Evolutionary conservation across 1,139 yeast species (phyloP).

Genomic region (Geotrichum australiense): DNA sequence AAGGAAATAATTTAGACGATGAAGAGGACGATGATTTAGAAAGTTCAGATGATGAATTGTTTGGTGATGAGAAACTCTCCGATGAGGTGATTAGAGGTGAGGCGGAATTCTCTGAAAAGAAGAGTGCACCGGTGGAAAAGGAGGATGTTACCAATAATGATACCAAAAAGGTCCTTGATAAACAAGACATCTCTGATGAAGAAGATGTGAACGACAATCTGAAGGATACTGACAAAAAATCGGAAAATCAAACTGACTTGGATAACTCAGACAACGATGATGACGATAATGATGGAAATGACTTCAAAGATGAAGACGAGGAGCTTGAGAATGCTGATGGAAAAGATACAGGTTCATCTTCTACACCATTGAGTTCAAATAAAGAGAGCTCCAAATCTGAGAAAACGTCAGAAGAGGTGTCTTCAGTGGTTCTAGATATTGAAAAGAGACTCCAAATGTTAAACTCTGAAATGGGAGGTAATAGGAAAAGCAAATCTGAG

Average conservation of each 20-base stretch:
- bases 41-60: conserved; percentile 23
- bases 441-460: conserved; percentile 12
- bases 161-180: neutral
- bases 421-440: conserved; percentile 17
- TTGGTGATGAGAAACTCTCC: conserved; percentile 20
- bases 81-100: conserved; percentile 14
- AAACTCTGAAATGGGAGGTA: neutral
- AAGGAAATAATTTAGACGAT: conserved; percentile 3
- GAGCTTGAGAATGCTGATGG: neutral
- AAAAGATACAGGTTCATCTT: neutral
- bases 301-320: conserved; percentile 13
- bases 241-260: conserved; percentile 4
- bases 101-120: conserved; percentile 15
- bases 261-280: neutral
- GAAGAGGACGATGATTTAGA: conserved; percentile 26
- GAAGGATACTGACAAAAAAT: no score
- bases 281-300: neutral
- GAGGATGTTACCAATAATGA: conserved; percentile 9
- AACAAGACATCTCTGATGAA: conserved; percentile 10
- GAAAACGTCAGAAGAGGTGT: conserved; percentile 14
- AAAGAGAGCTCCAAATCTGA: no score
- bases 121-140: conserved; percentile 13
- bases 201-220: conserved; percentile 6
- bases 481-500: neutral
- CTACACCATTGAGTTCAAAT: conserved; percentile 4